phyloP scores from a whole-genome alignment of 805 yeast genomes.

The Wickerhamiella hasegawae region DNA sequence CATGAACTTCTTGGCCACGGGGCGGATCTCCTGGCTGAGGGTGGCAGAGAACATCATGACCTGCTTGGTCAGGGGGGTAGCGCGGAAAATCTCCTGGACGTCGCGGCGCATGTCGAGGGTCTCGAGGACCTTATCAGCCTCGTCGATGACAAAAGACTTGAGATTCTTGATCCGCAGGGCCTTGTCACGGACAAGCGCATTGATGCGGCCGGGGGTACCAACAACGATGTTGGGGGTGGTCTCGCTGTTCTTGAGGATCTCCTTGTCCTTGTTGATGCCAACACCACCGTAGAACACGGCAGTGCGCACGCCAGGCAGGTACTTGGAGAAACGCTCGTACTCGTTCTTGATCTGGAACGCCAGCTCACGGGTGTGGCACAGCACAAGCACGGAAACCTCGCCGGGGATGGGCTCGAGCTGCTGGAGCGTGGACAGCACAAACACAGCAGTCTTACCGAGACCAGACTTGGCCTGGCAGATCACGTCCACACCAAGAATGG shows the following conservation, averaged over 20 bases:
- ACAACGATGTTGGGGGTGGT: slow-evolving; percentile 93
- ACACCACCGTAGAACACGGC: slow-evolving; percentile 97
- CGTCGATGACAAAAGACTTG: slow-evolving; percentile 91
- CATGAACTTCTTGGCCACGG: slow-evolving; percentile 94
- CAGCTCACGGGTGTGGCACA: slow-evolving; percentile 97
- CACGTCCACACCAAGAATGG: slow-evolving; percentile 94
- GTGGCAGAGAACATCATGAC: slow-evolving; percentile 99
- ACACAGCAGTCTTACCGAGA: slow-evolving; percentile 97
- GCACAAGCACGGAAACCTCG: slow-evolving; percentile 83
- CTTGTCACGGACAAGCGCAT: slow-evolving; percentile 86
- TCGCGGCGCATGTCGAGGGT: slow-evolving; percentile 90
- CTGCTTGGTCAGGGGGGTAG: slow-evolving; percentile 95
- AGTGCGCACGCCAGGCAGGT: slow-evolving; percentile 94
- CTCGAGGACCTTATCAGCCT: slow-evolving; percentile 96
- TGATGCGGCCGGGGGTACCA: slow-evolving; percentile 96
- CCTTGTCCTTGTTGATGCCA: slow-evolving; percentile 70
- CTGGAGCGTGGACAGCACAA: slow-evolving; percentile 87
- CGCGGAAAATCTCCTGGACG: slow-evolving; percentile 94
- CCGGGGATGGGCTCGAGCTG: slow-evolving; percentile 97
- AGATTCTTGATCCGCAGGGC: slow-evolving; percentile 71
- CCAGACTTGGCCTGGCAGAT: slow-evolving; percentile 99
- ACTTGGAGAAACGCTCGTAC: slow-evolving; percentile 92
- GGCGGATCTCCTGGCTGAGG: slow-evolving; percentile 82
- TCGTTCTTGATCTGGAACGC: slow-evolving; percentile 97
- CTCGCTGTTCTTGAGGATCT: slow-evolving; percentile 76